These are phyloP conservation scores for Ustilago cynodontis DNA, from an alignment of 1,284 basidiomycete species.

Conservation along the genomic window DNA sequence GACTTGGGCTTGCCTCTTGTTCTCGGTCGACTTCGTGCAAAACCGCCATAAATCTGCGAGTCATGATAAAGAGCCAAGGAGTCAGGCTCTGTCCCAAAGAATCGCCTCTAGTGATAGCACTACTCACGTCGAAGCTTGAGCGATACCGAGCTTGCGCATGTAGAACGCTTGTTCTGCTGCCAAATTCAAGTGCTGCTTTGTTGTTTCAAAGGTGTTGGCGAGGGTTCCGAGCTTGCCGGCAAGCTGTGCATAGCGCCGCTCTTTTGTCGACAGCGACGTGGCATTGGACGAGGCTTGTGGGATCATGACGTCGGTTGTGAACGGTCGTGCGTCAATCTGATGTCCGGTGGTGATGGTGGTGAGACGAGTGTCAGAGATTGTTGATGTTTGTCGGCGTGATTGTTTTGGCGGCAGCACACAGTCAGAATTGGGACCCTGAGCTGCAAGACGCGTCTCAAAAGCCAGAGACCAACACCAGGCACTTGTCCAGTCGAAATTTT, in stretches of 20 bases:
- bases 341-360: slow-evolving; percentile 15
- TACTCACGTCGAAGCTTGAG: slow-evolving; percentile 51
- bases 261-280: slow-evolving; percentile 34
- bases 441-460: slow-evolving; percentile 21
- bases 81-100: not conserved
- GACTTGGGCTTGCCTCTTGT: slow-evolving; percentile 23
- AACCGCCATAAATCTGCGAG: slow-evolving; percentile 47
- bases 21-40: slow-evolving; percentile 40
- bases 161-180: slow-evolving; percentile 54
- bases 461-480: slow-evolving; percentile 21
- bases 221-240: slow-evolving; percentile 44
- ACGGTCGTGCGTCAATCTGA: not conserved
- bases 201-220: slow-evolving; percentile 40
- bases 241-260: slow-evolving; percentile 50
- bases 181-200: slow-evolving; percentile 41
- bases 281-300: slow-evolving; percentile 27
- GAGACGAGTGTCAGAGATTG: not conserved
- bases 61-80: not conserved
- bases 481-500: not conserved
- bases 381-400: not conserved
- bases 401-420: not conserved
- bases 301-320: slow-evolving; percentile 18
- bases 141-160: slow-evolving; percentile 53
- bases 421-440: slow-evolving; percentile 14
- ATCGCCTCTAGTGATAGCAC: too few species aligned